phyloP scores from a whole-genome alignment of 2,329 filamentous ascomycete genomes.

The Hypomyces rosellus region DNA sequence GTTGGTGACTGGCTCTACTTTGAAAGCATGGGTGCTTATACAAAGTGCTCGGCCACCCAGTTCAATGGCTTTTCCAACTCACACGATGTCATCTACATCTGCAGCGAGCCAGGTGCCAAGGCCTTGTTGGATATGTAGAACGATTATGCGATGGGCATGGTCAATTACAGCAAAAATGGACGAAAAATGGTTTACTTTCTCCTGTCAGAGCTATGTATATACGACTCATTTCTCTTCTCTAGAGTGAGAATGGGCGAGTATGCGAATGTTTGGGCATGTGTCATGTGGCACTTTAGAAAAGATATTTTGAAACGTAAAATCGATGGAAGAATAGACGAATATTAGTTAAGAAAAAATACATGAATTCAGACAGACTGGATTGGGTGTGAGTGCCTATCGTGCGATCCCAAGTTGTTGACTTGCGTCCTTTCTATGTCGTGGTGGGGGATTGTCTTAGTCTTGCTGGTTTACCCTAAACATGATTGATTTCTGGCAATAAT shows the following conservation, averaged over 20 bases:
- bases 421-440: too few species aligned
- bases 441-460: too few species aligned
- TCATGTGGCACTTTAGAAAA: too few species aligned
- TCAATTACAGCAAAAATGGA: conserved; percentile 1
- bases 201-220: too few species aligned
- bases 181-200: conserved; percentile 8
- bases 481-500: too few species aligned
- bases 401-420: too few species aligned
- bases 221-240: too few species aligned
- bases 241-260: too few species aligned
- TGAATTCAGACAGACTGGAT: too few species aligned
- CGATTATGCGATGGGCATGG: not conserved
- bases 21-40: conserved; percentile 98
- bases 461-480: too few species aligned
- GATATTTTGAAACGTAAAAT: not conserved
- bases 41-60: conserved; percentile 92
- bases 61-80: conserved; percentile 96
- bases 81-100: conserved; percentile 91
- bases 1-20: conserved; percentile 99
- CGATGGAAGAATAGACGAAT: not conserved
- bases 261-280: too few species aligned
- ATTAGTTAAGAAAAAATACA: not conserved
- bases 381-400: too few species aligned
- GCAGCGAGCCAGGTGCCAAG: conserved; percentile 80
- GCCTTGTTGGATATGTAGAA: conserved; percentile 50